Conservation (phyloP, 345 rosid genomes). For the Combretum micranthum region DNA sequence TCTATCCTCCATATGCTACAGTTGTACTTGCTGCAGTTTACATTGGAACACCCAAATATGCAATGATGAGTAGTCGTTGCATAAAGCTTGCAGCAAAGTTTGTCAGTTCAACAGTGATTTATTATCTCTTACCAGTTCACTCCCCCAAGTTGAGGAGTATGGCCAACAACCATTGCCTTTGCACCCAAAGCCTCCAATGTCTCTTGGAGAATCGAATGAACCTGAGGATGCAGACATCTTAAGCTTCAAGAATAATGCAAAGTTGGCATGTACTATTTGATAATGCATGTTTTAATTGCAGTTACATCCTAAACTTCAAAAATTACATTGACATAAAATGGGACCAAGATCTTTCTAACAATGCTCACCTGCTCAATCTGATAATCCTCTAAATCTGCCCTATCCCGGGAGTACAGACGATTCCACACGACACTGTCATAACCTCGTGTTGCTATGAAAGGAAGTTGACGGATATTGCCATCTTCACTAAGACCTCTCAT, state of each 20-base stretch:
- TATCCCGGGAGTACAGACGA: slow-evolving; percentile 74
- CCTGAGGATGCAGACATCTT: slow-evolving; percentile 28
- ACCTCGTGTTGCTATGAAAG: slow-evolving; percentile 74
- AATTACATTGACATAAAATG: background rate
- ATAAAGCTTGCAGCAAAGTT: background rate
- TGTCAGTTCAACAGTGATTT: background rate
- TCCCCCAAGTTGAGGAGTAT: slow-evolving; percentile 79
- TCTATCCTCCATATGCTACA: slow-evolving; percentile 86
- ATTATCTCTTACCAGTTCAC: slow-evolving; percentile 59
- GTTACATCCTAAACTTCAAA: no score
- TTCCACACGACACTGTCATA: slow-evolving; percentile 91
- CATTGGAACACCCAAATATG: background rate
- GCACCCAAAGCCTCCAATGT: slow-evolving; percentile 67
- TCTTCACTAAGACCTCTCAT: slow-evolving; percentile 51
- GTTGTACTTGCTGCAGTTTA: slow-evolving; percentile 54
- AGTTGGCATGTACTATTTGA: background rate
- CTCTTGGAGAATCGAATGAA: slow-evolving; percentile 48
- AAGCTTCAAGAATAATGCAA: slow-evolving; percentile 7
- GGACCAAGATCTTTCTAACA: background rate
- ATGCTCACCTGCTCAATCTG: slow-evolving; percentile 61
- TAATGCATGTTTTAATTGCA: background rate
- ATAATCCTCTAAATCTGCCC: slow-evolving; percentile 45
- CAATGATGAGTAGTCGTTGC: background rate
- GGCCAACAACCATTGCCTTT: slow-evolving; percentile 95
- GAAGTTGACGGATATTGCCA: slow-evolving; percentile 40